These are phyloP conservation scores for Fusarium udum DNA, from an alignment of 2,329 filamentous ascomycete genomes.

Conservation along the genomic window DNA sequence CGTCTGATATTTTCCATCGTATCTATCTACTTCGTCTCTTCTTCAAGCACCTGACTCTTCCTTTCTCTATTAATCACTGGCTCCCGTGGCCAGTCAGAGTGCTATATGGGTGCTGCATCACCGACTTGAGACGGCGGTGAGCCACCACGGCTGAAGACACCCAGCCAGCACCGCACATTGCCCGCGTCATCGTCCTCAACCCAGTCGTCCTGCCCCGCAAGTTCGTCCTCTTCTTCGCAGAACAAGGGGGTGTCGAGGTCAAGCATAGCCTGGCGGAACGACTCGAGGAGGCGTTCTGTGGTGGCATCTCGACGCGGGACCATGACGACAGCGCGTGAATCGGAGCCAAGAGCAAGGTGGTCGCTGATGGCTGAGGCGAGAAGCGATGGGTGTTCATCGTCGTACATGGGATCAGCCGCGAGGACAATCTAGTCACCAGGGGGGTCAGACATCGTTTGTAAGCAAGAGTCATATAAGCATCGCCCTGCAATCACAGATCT, in stretches of 20 bases:
- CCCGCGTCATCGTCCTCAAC: constrained; percentile 59
- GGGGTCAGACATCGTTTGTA: constrained; percentile 21
- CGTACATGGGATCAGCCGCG: constrained; percentile 88
- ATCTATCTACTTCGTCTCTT: constrained; percentile 3
- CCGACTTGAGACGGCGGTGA: constrained; percentile 25
- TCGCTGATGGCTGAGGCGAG: constrained; percentile 74
- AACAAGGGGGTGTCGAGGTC: constrained; percentile 56
- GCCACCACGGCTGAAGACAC: constrained; percentile 60
- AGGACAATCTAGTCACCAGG: constrained; percentile 70
- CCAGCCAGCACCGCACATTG: constrained; percentile 74
- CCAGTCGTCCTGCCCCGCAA: constrained; percentile 80
- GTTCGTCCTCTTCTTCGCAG: constrained; percentile 68
- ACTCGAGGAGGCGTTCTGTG: constrained; percentile 67
- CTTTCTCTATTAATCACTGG: not conserved
- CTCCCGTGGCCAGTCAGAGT: not conserved
- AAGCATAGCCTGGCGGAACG: constrained; percentile 71
- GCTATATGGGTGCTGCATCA: constrained; percentile 4
- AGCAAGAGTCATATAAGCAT: constrained; percentile 15
- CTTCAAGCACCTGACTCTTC: not conserved
- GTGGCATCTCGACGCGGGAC: constrained; percentile 80
- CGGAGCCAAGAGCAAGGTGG: constrained; percentile 67
- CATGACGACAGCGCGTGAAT: constrained; percentile 78
- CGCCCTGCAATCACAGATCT: constrained; percentile 4
- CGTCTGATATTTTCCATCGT: not conserved
- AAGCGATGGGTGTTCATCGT: constrained; percentile 80